phyloP scores from a whole-genome alignment of 176 grass and related monocot species.

The Ensete glaucum region DNA sequence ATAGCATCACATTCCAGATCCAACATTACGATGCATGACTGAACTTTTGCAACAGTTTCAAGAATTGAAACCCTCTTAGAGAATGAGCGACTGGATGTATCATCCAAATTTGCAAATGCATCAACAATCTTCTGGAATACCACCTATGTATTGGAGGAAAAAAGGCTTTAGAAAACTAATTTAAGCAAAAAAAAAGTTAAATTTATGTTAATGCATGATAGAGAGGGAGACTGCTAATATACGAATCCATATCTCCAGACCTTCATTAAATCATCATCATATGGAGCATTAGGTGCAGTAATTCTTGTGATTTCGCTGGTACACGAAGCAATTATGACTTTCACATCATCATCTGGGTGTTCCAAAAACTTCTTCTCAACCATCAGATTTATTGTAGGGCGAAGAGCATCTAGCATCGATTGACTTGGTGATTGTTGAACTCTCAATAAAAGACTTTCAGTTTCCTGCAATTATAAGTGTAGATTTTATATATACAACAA shows the following conservation, averaged over 20 bases:
- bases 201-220: too few species aligned
- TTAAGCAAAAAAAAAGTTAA: too few species aligned
- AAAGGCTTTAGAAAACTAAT: not conserved
- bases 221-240: too few species aligned
- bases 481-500: not conserved
- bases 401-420: conserved; percentile 24
- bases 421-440: conserved; percentile 39
- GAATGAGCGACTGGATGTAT: conserved; percentile 30
- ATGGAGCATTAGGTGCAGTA: conserved; percentile 59
- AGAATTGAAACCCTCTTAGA: conserved; percentile 62
- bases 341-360: conserved; percentile 33
- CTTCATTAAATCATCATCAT: conserved; percentile 67
- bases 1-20: conserved; percentile 73
- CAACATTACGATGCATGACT: conserved; percentile 63
- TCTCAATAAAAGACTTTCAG: conserved; percentile 32
- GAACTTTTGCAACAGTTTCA: conserved; percentile 59
- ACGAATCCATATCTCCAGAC: not conserved
- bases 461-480: conserved; percentile 26
- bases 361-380: conserved; percentile 35
- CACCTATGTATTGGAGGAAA: conserved; percentile 25
- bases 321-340: conserved; percentile 50
- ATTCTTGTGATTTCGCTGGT: conserved; percentile 67
- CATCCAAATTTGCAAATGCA: conserved; percentile 57
- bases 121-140: conserved; percentile 62
- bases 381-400: conserved; percentile 35